phyloP scores from a whole-genome alignment of 2,329 filamentous ascomycete species.

The Hypoxylon sp. region DNA sequence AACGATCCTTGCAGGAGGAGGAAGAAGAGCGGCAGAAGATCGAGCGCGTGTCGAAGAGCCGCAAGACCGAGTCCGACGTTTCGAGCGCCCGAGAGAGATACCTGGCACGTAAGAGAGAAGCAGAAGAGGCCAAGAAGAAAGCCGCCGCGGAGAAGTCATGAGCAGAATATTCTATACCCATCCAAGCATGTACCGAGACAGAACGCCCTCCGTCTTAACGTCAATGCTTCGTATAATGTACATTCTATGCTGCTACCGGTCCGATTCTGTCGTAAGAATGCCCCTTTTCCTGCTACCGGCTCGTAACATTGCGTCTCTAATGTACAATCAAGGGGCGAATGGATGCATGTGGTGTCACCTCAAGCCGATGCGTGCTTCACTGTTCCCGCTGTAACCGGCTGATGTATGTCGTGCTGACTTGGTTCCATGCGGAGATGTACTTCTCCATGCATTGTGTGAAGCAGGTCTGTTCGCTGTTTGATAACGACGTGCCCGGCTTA shows the following conservation, averaged over 20 bases:
- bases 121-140: constrained; percentile 74
- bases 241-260: constrained; percentile 42
- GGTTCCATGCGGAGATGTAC: constrained; percentile 85
- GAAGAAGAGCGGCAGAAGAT: constrained; percentile 71
- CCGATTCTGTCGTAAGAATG: constrained; percentile 14
- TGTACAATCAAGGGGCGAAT: constrained; percentile 25
- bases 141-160: constrained; percentile 32
- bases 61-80: constrained; percentile 82
- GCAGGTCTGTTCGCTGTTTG: constrained; percentile 76
- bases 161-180: constrained; percentile 38
- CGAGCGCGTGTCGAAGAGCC: constrained; percentile 77
- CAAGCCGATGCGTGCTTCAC: constrained; percentile 36
- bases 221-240: constrained; percentile 41
- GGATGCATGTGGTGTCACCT: background rate
- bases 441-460: constrained; percentile 85
- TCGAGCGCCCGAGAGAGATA: constrained; percentile 84
- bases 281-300: constrained; percentile 9
- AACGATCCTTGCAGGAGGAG: constrained; percentile 77
- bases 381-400: constrained; percentile 70
- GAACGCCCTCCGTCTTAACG: constrained; percentile 15
- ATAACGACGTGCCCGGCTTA: constrained; percentile 75
- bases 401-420: constrained; percentile 77
- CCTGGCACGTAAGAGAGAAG: constrained; percentile 79
- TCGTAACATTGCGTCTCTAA: constrained; percentile 17
- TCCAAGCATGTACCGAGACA: constrained; percentile 16